Base-by-base conservation (phyloP, 2,329 filamentous ascomycete genomes). In the Microcera coccophila region DNA sequence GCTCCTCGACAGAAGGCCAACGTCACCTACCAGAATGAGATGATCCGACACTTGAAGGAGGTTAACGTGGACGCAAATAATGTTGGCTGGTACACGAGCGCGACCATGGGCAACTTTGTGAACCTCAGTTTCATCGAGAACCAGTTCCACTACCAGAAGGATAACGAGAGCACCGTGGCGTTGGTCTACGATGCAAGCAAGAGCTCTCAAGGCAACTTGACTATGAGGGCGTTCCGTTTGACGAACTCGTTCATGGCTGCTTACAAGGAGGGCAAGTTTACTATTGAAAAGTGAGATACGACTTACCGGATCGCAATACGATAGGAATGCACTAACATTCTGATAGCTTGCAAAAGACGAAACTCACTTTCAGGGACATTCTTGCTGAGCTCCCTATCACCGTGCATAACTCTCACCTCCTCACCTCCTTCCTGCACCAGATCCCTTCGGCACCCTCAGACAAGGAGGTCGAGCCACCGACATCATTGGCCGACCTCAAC, bases 1-100 rank as follows among this genome's bases (percentile, higher is more conserved):
- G 93, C 93, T 36, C 93, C 93, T 53, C 85, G 93, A 56, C 86
- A 90, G 54, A 97, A 97, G 76, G 80, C 86, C 61, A 96, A 95
- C 68, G 77, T 84, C 17, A 71, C 76, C 57, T 97, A 98, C 72
- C 88, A 95, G 73, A 84, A 82, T 54, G 93, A 98, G 70, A 97
- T 97, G 91, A 91, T 98, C 69, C 87, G 90, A 63, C 90, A 93
- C 69, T 74, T 97, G 51, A 86, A 91, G 67, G 93, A 97, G 71
- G 93, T 98, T 62, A 98, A 97, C 68, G 87, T 97, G 47, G 93
- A 98, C 67, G 93, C 93, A 54, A 95, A 97, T 76, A 94, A 89
- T 62, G 89, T 95, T 47, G 93, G 93, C 61, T 98, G 90, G 90
- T 98, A 98, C 74, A 96, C 90, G 46, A 96, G 90, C 73, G 89